Base-by-base conservation (phyloP, 2,329 filamentous ascomycete species). In the Ceratocystis eucalypticola region DNA sequence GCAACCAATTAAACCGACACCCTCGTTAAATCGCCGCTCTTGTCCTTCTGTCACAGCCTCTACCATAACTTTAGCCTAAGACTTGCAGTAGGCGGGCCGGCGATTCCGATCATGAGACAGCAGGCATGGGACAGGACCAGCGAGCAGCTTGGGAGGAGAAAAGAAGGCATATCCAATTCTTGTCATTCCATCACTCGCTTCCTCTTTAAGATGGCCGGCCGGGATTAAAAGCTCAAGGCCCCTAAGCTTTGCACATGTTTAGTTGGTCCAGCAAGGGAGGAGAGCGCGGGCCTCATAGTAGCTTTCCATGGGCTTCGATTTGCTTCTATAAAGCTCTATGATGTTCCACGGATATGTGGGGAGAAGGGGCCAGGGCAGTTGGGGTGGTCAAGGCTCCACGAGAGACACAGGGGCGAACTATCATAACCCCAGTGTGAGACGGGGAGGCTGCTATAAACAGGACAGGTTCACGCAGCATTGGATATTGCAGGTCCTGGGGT, bases 251-350 rank as follows among this genome's bases (percentile, higher is more conserved):
- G 37, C 12, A 12, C 37, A 4, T 4, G 37, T 41, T 7, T 20
- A 30, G 22, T 25, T 53, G 48, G 48, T 17, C 22, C 44, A 20
- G 25, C 61, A 62, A 62, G 55, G 17, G 15, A 37, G 55, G 12
- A 3, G 46, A n/a, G 55, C 55, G 28, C 55, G 28, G 55, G 6
- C 55, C 55, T n/a, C 28, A 59, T 33, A 37, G 55, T 20, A 59
- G 17, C 20, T 63, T 50, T 50, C 44, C 22, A 50, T 28, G 15
- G 15, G 15, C 61, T n/a, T 63, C 44, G 44, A 22, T 15, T 37
- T 50, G 53, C 12, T 65, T 65, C 64, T 65, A 20, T 46, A 15
- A 30, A 22, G 20, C 33, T 65, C 63, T 28, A 55, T n/a, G 17
- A 50, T 22, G 46, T 50, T 63, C 61, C 15, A 63, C 10, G 37